phyloP scores from a whole-genome alignment of 2,329 filamentous ascomycete genomes.

The Alternaria triticimaculans region DNA sequence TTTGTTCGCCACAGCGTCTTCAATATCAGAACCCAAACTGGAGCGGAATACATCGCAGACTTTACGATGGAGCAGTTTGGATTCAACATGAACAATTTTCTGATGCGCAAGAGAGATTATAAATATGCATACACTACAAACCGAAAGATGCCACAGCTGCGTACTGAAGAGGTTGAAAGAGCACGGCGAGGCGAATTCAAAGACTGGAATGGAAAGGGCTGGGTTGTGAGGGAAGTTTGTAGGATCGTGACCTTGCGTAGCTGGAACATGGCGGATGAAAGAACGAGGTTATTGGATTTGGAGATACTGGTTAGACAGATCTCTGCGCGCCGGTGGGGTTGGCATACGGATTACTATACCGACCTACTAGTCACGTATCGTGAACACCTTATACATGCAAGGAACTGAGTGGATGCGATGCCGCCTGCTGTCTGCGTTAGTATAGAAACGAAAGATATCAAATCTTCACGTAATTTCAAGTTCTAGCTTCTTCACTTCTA shows the following conservation, averaged over 20 bases:
- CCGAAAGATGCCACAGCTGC: not conserved
- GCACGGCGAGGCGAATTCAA: not conserved
- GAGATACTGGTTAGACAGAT: not conserved
- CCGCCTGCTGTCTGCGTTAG: not conserved
- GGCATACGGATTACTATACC: not conserved
- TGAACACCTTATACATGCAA: not conserved
- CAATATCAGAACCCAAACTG: not conserved
- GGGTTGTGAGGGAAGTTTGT: not conserved
- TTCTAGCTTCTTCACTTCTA: not conserved
- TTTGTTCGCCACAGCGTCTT: constrained; percentile 9
- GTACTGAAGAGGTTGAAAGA: not conserved
- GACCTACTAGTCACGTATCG: not conserved
- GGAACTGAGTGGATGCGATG: not conserved
- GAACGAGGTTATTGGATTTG: not conserved
- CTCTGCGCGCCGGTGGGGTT: not conserved
- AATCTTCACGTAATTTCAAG: not conserved
- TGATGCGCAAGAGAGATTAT: constrained; percentile 3
- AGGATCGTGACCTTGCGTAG: not conserved
- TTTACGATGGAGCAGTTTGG: constrained; percentile 13
- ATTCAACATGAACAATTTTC: not conserved
- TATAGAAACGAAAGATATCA: not conserved
- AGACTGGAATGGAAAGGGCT: not conserved
- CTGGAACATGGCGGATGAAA: not conserved
- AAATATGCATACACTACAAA: not conserved
- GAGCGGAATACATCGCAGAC: constrained; percentile 9